These are phyloP conservation scores for Blastomyces gilchristii DNA, from an alignment of 2,329 filamentous ascomycete genomes.

Conservation along the genomic window DNA sequence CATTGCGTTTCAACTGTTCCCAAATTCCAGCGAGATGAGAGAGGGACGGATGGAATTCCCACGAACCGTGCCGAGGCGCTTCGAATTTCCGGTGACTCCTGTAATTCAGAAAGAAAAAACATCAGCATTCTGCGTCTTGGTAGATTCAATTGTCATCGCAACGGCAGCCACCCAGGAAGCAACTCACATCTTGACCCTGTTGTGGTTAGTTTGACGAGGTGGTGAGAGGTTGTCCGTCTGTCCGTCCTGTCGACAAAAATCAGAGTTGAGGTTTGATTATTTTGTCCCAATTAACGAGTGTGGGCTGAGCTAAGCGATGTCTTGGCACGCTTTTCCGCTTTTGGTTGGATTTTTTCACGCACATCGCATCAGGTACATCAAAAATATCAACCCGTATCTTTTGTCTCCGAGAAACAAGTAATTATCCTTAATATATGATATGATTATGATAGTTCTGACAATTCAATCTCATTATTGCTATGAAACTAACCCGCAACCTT, in stretches of 20 bases:
- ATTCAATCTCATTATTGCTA: background rate
- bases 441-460: background rate
- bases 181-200: slow-evolving; percentile 41
- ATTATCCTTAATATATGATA: background rate
- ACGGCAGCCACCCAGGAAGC: background rate
- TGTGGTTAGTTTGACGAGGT: slow-evolving; percentile 39
- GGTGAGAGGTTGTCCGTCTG: slow-evolving; percentile 20
- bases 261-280: slow-evolving; percentile 18
- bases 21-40: background rate
- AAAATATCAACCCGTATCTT: background rate
- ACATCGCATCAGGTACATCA: background rate
- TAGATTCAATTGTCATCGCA: background rate
- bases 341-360: background rate
- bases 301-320: slow-evolving; percentile 36
- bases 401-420: background rate
- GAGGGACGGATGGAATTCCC: background rate
- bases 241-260: slow-evolving; percentile 31
- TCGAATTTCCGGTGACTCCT: slow-evolving; percentile 59
- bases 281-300: slow-evolving; percentile 35
- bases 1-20: slow-evolving; percentile 6
- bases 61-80: slow-evolving; percentile 90
- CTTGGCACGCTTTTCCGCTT: slow-evolving; percentile 18
- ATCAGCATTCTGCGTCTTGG: background rate
- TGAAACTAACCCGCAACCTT: background rate
- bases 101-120: slow-evolving; percentile 11